Percentiles rank a stretch among this genome's conserved stretches.
Conservation (phyloP, 2,329 filamentous ascomycete genomes). For the Fusarium nisikadoi region DNA sequence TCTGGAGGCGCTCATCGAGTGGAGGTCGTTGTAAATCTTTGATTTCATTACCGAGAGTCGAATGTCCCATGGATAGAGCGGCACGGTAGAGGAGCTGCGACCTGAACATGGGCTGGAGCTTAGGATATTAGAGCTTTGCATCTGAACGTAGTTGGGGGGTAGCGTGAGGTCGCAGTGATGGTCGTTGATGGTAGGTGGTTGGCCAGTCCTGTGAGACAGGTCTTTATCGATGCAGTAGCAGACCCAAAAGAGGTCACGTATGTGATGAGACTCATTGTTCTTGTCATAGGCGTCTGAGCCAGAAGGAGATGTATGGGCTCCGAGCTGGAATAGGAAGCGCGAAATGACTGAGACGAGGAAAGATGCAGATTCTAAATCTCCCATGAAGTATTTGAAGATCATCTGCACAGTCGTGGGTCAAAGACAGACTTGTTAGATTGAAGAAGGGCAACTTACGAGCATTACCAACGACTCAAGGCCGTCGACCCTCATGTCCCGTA, state of each 20-base stretch:
- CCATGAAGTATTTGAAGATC: constrained; percentile 1
- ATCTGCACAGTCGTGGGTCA: fast-evolving
- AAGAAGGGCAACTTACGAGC: neutral
- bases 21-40: neutral
- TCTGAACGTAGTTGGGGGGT: neutral
- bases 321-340: neutral
- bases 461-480: neutral
- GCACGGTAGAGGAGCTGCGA: neutral
- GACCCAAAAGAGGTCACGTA: constrained; percentile 15
- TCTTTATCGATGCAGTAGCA: constrained; percentile 28
- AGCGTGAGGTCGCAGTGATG: constrained; percentile 7
- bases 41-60: neutral
- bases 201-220: neutral
- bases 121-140: neutral
- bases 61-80: constrained; percentile 1
- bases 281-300: fast-evolving
- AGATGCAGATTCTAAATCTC: neutral
- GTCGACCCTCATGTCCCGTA: neutral
- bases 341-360: neutral
- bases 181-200: constrained; percentile 2
- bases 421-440: fast-evolving
- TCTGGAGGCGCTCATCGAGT: neutral
- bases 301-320: neutral
- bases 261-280: neutral
- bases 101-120: fast-evolving